phyloP scores from a whole-genome alignment of 495 filamentous ascomycete species.

The Aspergillus conjunctus region DNA sequence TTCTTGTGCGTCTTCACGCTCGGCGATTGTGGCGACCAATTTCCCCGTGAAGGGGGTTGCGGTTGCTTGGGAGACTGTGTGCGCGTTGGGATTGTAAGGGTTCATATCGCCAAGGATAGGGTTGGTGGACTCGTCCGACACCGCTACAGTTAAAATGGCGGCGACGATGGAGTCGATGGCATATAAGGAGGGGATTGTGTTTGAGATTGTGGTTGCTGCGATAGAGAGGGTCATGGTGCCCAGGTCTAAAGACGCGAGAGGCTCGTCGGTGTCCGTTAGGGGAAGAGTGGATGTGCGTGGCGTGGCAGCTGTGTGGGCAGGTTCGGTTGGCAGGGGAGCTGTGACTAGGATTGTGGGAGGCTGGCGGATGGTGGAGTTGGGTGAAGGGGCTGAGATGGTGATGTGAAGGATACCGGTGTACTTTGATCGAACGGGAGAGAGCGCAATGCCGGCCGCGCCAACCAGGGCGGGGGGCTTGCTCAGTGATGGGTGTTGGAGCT shows the following conservation, averaged over 20 bases:
- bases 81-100: conserved; percentile 21
- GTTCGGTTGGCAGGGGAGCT: conserved; percentile 38
- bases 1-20: conserved; percentile 44
- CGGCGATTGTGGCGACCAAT: conserved; percentile 43
- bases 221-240: conserved; percentile 50
- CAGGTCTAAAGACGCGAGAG: conserved; percentile 54
- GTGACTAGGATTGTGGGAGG: conserved; percentile 49
- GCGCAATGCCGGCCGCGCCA: conserved; percentile 59
- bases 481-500: conserved; percentile 70
- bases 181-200: conserved; percentile 61
- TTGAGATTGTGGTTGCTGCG: conserved; percentile 43
- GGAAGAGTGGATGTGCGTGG: conserved; percentile 48
- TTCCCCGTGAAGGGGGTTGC: conserved; percentile 29
- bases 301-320: conserved; percentile 41
- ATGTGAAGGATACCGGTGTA: conserved; percentile 43
- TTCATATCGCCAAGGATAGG: conserved; percentile 41
- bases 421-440: conserved; percentile 56
- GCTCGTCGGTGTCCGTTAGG: conserved; percentile 43
- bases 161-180: conserved; percentile 73
- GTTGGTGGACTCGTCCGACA: conserved; percentile 56
- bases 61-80: conserved; percentile 13
- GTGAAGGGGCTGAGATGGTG: conserved; percentile 42
- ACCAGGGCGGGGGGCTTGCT: conserved; percentile 48
- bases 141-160: conserved; percentile 69
- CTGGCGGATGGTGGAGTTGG: conserved; percentile 25